A percentile compares a stretch with the other conserved stretches of the same genome.
Evolutionary conservation across 352 stramenopile genomes (phyloP).

Genomic region (Pythium phragmiticola): DNA sequence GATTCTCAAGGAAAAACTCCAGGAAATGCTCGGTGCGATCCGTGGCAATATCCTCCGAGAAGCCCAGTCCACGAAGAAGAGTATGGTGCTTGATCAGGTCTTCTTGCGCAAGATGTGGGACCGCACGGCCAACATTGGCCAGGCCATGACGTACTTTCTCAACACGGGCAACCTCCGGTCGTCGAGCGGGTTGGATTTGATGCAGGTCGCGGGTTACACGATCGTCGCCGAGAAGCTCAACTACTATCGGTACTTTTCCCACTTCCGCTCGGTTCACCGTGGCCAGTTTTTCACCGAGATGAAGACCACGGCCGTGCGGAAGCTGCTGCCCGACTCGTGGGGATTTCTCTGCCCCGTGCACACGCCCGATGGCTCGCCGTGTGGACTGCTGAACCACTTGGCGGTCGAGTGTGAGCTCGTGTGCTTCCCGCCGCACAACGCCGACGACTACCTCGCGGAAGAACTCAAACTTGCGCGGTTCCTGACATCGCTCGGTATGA

Average conservation of each 20-base stretch:
- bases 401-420: slow-evolving; percentile 91
- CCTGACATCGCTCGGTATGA: slow-evolving; percentile 79
- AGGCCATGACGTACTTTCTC: slow-evolving; percentile 98
- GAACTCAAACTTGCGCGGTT: slow-evolving; percentile 80
- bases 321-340: slow-evolving; percentile 98
- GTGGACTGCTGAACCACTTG: slow-evolving; percentile 98
- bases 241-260: slow-evolving; percentile 98
- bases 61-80: slow-evolving; percentile 44
- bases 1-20: slow-evolving; percentile 99
- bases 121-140: slow-evolving; percentile 85
- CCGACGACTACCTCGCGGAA: slow-evolving; percentile 68
- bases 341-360: slow-evolving; percentile 99
- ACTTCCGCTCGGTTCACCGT: slow-evolving; percentile 99
- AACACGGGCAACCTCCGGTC: slow-evolving; percentile 98
- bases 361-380: slow-evolving; percentile 99
- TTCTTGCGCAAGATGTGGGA: slow-evolving; percentile 95
- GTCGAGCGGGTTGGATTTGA: slow-evolving; percentile 96
- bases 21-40: slow-evolving; percentile 88
- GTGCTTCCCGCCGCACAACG: slow-evolving; percentile 68
- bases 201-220: slow-evolving; percentile 97
- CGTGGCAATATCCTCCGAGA: slow-evolving; percentile 85
- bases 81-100: slow-evolving; percentile 73
- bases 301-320: slow-evolving; percentile 99
- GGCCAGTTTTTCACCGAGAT: slow-evolving; percentile 99
- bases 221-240: slow-evolving; percentile 99